These are phyloP conservation scores for Populus nigra DNA, from an alignment of 345 rosid species.

Conservation along the genomic window DNA sequence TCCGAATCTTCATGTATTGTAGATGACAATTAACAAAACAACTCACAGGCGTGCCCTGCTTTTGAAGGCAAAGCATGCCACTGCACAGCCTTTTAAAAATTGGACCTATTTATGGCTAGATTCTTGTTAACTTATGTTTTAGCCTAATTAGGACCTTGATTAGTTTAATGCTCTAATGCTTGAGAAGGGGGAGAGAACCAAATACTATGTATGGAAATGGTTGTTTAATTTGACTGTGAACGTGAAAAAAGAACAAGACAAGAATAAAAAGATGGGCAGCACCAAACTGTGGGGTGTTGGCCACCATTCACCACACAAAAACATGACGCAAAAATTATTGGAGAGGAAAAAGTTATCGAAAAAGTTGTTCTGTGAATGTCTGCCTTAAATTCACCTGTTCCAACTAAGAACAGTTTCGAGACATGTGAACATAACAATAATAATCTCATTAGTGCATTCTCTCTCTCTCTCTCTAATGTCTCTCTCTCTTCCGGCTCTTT, in stretches of 20 bases:
- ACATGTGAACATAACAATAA: slow-evolving; percentile 10
- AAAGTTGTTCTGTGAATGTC: slow-evolving; percentile 4
- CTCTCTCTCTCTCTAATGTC: not conserved
- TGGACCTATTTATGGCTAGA: no score
- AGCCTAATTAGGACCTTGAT: no score
- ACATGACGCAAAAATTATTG: not conserved
- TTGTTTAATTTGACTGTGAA: not conserved
- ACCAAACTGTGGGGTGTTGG: not conserved
- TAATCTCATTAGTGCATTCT: not conserved
- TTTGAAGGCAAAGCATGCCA: no score
- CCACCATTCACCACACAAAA: not conserved
- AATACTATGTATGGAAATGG: no score
- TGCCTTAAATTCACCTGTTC: not conserved
- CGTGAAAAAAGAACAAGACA: not conserved
- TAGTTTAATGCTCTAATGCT: no score
- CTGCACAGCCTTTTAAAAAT: no score
- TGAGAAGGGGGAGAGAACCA: no score
- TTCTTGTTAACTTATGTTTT: no score
- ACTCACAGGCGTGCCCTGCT: no score
- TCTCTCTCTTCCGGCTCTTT: not conserved
- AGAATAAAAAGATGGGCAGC: not conserved
- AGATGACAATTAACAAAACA: no score
- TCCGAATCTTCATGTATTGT: no score
- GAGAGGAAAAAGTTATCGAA: not conserved
- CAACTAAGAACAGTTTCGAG: not conserved